A percentile compares a stretch with the other conserved stretches of the same genome.
phyloP scores from a whole-genome alignment of 306 rosid genomes.

The Fragaria iinumae region DNA sequence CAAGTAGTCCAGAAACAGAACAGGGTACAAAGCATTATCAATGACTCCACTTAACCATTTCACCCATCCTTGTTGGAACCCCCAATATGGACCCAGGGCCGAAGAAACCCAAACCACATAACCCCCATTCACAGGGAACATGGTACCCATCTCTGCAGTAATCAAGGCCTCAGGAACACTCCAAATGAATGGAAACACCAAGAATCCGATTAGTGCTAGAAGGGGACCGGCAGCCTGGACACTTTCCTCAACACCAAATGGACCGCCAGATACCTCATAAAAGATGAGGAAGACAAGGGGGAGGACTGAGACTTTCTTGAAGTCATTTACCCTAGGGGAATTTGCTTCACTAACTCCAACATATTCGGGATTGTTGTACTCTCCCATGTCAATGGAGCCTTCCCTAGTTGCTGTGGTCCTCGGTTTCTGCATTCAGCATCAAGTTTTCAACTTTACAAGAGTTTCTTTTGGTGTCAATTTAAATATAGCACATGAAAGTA shows the following conservation, averaged over 20 bases:
- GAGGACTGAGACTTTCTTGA: conserved; percentile 62
- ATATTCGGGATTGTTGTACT: conserved; percentile 29
- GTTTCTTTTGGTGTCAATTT: background rate
- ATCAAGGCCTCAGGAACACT: conserved; percentile 90
- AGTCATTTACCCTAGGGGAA: conserved; percentile 38
- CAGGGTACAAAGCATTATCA: conserved; percentile 87
- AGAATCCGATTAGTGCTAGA: conserved; percentile 71
- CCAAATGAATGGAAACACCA: conserved; percentile 87
- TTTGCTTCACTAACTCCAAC: conserved; percentile 49
- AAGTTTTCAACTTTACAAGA: background rate
- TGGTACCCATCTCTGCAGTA: conserved; percentile 94
- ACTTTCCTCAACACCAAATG: conserved; percentile 86
- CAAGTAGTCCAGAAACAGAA: conserved; percentile 80
- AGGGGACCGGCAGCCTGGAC: conserved; percentile 92
- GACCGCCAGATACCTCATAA: conserved; percentile 97
- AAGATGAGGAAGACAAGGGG: conserved; percentile 90
- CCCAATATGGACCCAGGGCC: conserved; percentile 91
- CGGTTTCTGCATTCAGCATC: conserved; percentile 52
- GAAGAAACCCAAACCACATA: conserved; percentile 93
- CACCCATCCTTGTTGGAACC: conserved; percentile 97
- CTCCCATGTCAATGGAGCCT: conserved; percentile 55
- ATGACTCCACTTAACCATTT: conserved; percentile 96
- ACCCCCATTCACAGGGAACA: conserved; percentile 94
- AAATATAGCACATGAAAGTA: background rate
- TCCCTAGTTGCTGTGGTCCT: conserved; percentile 42